Conservation (phyloP, 2,329 filamentous ascomycete species). For the Trichophyton benhamiae region DNA sequence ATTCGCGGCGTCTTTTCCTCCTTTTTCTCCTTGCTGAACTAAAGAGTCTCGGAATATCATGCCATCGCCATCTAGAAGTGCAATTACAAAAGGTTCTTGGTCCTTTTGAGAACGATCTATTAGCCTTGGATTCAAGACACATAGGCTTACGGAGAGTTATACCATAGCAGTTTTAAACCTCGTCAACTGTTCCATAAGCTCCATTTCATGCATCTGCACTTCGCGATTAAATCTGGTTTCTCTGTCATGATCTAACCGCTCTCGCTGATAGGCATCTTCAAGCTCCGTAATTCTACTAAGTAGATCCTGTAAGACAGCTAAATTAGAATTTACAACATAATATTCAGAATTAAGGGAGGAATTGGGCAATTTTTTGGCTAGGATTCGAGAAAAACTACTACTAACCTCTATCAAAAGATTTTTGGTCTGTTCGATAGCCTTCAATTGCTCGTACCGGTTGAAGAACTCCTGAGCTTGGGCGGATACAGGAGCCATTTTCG, state of each 20-base stretch:
- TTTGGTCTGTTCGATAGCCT: conserved; percentile 35
- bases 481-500: conserved; percentile 9
- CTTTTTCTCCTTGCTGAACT: conserved; percentile 38
- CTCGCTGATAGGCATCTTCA: conserved; percentile 33
- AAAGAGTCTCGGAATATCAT: conserved; percentile 44
- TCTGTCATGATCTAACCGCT: conserved; percentile 35
- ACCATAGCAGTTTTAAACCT: conserved; percentile 37
- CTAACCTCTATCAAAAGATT: conserved; percentile 38
- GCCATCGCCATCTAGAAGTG: conserved; percentile 45
- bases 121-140: not conserved
- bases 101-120: conserved; percentile 25
- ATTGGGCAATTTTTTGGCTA: not conserved
- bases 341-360: not conserved
- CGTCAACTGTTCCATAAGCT: conserved; percentile 36
- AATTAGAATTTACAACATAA: not conserved
- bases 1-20: conserved; percentile 42
- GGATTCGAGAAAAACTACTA: not conserved
- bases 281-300: conserved; percentile 34
- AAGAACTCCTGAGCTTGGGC: conserved; percentile 26
- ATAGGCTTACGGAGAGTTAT: conserved; percentile 10
- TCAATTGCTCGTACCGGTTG: conserved; percentile 35
- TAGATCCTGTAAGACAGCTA: conserved; percentile 28
- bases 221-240: conserved; percentile 38
- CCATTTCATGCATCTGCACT: conserved; percentile 36
- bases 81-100: conserved; percentile 42